A percentile compares a stretch with the other conserved stretches of the same genome.
Evolutionary conservation across 352 stramenopile species (phyloP).

Genomic region (Thraustochytrium striatum): DNA sequence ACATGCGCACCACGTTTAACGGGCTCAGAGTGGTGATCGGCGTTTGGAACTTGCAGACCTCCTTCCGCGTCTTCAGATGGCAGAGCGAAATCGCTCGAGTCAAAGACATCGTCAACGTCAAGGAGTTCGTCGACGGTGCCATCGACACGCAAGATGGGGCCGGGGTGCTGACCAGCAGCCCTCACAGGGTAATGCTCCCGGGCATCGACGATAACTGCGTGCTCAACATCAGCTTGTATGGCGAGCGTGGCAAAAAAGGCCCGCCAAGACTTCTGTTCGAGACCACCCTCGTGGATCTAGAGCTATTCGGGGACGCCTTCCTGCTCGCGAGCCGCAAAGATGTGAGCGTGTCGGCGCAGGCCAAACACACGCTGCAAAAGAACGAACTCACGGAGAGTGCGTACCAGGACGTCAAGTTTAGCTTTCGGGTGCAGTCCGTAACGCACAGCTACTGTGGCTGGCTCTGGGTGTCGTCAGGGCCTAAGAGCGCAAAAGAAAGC

Average conservation of each 20-base stretch:
- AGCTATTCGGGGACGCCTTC: not conserved
- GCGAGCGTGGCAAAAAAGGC: not conserved
- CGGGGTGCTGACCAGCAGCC: no score
- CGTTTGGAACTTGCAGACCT: slow-evolving; percentile 44
- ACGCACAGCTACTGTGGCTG: not conserved
- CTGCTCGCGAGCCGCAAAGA: not conserved
- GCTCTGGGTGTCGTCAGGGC: not conserved
- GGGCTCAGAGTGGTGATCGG: no score
- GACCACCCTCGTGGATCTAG: slow-evolving; percentile 24
- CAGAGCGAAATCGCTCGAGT: no score
- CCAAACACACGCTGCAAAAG: not conserved
- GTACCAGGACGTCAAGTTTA: not conserved
- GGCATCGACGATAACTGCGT: slow-evolving; percentile 43
- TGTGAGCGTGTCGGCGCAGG: no score
- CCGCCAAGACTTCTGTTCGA: slow-evolving; percentile 16
- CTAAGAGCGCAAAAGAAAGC: no score
- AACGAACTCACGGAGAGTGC: not conserved
- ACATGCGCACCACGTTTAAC: no score
- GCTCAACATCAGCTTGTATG: not conserved
- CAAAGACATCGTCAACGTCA: no score
- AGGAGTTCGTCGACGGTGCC: no score
- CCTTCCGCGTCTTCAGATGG: not conserved
- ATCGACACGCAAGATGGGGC: no score
- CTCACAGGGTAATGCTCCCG: slow-evolving; percentile 12
- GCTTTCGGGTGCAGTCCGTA: not conserved